Percentiles rank a stretch among this genome's conserved stretches.
Evolutionary conservation across 148 eudicot genomes (phyloP).

Genomic region (Diospyros lotus): DNA sequence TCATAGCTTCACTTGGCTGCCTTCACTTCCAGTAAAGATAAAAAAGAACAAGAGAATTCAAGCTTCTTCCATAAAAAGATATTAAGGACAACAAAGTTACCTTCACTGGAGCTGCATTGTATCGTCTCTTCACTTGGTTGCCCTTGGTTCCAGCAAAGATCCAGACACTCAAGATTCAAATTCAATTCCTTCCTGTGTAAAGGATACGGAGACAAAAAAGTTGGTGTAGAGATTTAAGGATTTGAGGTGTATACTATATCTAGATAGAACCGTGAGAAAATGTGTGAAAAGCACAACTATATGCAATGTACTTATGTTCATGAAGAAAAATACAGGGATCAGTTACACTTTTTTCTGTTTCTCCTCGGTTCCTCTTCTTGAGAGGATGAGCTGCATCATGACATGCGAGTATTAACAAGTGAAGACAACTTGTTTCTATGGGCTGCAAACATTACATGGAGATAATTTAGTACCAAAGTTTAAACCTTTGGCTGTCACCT

Average conservation of each 20-base stretch:
- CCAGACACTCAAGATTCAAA: no score
- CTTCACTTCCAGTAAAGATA: background rate
- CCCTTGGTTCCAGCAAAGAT: background rate
- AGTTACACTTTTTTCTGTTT: no score
- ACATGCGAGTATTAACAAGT: background rate
- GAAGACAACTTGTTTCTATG: background rate
- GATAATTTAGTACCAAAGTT: background rate
- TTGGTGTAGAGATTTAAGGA: no score
- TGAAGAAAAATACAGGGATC: no score
- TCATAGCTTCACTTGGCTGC: background rate
- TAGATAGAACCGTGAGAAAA: no score
- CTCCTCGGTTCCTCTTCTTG: background rate
- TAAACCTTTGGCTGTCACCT: background rate
- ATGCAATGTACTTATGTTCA: no score
- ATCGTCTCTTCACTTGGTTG: background rate
- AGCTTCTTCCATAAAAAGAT: background rate
- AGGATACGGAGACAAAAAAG: no score
- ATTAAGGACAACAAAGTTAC: background rate
- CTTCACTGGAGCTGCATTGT: background rate
- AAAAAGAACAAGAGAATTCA: background rate
- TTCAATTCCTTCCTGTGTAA: no score
- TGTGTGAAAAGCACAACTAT: no score
- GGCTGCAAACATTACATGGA: background rate
- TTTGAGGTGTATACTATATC: no score
- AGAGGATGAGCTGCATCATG: background rate